Percentiles rank a stretch among this genome's conserved stretches.
Conservation (phyloP, 2,329 filamentous ascomycete genomes). For the Ceratocystis cacaofunesta region DNA sequence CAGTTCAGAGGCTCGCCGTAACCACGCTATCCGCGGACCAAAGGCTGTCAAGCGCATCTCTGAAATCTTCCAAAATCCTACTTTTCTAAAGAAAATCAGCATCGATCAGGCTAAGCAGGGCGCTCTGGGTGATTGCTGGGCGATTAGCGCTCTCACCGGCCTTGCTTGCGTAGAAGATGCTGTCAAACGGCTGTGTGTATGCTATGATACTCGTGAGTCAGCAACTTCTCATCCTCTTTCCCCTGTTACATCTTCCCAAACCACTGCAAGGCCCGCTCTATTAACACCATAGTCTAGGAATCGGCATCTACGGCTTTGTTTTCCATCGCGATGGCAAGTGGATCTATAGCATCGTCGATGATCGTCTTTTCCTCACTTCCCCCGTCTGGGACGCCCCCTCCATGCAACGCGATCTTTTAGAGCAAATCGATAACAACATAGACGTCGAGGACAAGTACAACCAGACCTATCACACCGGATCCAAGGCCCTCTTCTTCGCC, state of each 20-base stretch:
- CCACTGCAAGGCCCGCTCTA: not conserved
- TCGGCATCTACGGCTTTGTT: constrained; percentile 81
- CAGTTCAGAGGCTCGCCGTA: constrained; percentile 18
- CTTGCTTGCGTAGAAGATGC: constrained; percentile 57
- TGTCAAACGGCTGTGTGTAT: constrained; percentile 61
- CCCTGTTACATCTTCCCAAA: not conserved
- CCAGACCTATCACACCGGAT: constrained; percentile 58
- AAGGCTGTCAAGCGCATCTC: constrained; percentile 61
- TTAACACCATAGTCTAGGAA: constrained; percentile 23
- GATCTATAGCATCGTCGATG: constrained; percentile 83
- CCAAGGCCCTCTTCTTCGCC: constrained; percentile 63
- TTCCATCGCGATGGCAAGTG: constrained; percentile 81
- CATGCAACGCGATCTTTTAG: constrained; percentile 56
- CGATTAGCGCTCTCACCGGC: constrained; percentile 63
- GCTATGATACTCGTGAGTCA: constrained; percentile 45
- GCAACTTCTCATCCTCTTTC: not conserved
- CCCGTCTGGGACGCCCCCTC: constrained; percentile 70
- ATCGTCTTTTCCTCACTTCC: constrained; percentile 73
- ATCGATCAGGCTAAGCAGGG: constrained; percentile 68
- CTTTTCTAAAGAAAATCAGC: constrained; percentile 50
- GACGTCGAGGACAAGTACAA: constrained; percentile 58
- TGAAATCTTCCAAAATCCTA: constrained; percentile 61
- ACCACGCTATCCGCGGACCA: constrained; percentile 39
- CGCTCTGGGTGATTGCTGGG: constrained; percentile 66
- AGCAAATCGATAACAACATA: constrained; percentile 56